These are phyloP conservation scores for Pugionium cornutum DNA, from an alignment of 345 rosid genomes.

Conservation along the genomic window DNA sequence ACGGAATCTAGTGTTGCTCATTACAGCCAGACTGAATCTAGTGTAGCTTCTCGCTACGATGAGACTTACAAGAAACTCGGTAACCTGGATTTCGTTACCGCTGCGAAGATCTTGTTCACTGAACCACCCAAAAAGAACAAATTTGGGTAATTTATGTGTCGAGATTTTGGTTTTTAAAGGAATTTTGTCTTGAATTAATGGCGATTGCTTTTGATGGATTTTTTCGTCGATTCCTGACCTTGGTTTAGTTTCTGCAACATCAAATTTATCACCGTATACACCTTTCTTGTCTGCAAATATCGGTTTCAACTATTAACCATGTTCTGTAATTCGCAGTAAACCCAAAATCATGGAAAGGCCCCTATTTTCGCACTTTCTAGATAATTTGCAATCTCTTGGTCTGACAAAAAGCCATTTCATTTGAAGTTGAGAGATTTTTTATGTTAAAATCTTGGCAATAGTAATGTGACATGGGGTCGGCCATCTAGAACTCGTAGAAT, in stretches of 20 bases:
- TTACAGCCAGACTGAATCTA: conserved; percentile 51
- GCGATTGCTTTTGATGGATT: neutral
- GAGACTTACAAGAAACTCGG: conserved; percentile 67
- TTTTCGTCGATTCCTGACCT: conserved; percentile 24
- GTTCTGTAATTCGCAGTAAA: neutral
- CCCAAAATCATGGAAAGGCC: conserved; percentile 17
- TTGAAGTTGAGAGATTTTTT: neutral
- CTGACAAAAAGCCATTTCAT: too few relatives aligned
- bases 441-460: neutral
- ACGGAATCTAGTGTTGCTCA: conserved; percentile 47
- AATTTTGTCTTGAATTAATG: neutral
- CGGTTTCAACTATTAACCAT: neutral
- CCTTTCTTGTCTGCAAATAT: neutral
- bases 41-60: conserved; percentile 46
- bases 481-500: neutral
- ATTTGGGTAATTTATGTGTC: conserved; percentile 60
- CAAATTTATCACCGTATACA: neutral
- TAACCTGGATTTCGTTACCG: conserved; percentile 73
- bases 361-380: neutral
- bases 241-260: conserved; percentile 1
- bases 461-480: neutral
- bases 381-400: neutral
- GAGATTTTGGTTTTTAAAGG: neutral
- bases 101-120: conserved; percentile 75
- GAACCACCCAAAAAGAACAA: conserved; percentile 62